A percentile compares a stretch with the other conserved stretches of the same genome.
Evolutionary conservation across 176 grass and related monocot genomes (phyloP).

Genomic region (Triticum monococcum): DNA sequence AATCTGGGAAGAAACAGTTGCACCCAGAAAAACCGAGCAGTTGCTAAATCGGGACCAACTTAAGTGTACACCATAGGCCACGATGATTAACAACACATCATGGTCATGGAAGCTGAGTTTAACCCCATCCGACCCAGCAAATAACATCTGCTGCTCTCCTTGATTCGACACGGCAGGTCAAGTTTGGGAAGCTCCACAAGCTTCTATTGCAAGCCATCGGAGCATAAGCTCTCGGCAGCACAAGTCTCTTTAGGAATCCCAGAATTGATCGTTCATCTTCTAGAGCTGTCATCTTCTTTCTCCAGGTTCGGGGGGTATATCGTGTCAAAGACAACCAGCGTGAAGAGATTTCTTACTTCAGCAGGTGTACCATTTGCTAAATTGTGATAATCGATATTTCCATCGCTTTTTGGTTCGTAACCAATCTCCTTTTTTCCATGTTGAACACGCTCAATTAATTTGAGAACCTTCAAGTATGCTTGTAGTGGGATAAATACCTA

Average conservation of each 20-base stretch:
- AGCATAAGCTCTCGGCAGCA: background rate
- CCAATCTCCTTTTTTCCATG: constrained; percentile 43
- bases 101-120: background rate
- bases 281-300: constrained; percentile 23
- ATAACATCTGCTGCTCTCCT: background rate
- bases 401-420: constrained; percentile 58
- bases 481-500: constrained; percentile 92
- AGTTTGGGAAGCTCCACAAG: background rate
- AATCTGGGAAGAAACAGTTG: background rate
- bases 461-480: constrained; percentile 67
- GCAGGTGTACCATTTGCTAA: constrained; percentile 48
- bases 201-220: background rate
- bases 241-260: background rate
- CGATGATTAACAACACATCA: background rate
- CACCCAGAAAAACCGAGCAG: background rate
- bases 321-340: constrained; percentile 83
- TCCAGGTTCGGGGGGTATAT: constrained; percentile 61
- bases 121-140: constrained; percentile 7
- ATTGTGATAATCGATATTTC: constrained; percentile 61
- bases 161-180: constrained; percentile 11
- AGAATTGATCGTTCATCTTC: constrained; percentile 33
- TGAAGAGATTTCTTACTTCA: constrained; percentile 81
- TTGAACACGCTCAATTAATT: constrained; percentile 64
- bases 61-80: background rate
- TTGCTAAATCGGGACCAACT: background rate